A percentile compares a stretch with the other conserved stretches of the same genome.
Conservation (phyloP, 768 basidiomycete genomes). For the Collybiopsis confluens region DNA sequence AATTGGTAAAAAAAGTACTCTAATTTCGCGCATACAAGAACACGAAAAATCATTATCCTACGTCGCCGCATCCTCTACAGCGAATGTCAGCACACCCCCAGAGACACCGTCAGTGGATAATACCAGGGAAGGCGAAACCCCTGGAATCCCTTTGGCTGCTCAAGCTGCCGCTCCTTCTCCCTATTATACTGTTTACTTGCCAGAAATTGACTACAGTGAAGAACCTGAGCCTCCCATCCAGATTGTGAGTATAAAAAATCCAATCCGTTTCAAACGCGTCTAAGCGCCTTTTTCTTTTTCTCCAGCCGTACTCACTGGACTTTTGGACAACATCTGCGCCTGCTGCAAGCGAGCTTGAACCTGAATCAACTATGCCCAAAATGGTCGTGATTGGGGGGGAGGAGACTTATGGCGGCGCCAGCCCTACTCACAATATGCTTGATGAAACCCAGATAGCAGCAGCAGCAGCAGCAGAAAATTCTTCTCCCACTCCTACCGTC, state of each 20-base stretch:
- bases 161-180: conserved; percentile 21
- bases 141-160: conserved; percentile 38
- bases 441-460: conserved; percentile 18
- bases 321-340: conserved; percentile 35
- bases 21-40: conserved; percentile 52
- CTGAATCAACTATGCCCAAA: conserved; percentile 34
- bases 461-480: too few relatives aligned
- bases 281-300: conserved; percentile 9
- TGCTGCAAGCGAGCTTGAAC: conserved; percentile 5
- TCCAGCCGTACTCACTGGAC: conserved; percentile 44
- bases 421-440: conserved; percentile 32
- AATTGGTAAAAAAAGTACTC: conserved; percentile 53
- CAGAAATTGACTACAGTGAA: conserved; percentile 47
- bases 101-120: conserved; percentile 22
- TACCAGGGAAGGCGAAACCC: conserved; percentile 29
- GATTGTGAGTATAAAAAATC: conserved; percentile 45
- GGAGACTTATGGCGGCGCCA: conserved; percentile 31
- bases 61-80: conserved; percentile 15
- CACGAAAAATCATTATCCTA: conserved; percentile 33
- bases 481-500: too few relatives aligned
- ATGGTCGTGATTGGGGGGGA: conserved; percentile 40
- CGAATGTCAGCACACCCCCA: conserved; percentile 13
- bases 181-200: conserved; percentile 47
- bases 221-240: conserved; percentile 42
- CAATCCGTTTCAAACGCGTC: conserved; percentile 2